Conservation (phyloP, 164 flowering plant species). For the Chloranthus sessilifolius region DNA sequence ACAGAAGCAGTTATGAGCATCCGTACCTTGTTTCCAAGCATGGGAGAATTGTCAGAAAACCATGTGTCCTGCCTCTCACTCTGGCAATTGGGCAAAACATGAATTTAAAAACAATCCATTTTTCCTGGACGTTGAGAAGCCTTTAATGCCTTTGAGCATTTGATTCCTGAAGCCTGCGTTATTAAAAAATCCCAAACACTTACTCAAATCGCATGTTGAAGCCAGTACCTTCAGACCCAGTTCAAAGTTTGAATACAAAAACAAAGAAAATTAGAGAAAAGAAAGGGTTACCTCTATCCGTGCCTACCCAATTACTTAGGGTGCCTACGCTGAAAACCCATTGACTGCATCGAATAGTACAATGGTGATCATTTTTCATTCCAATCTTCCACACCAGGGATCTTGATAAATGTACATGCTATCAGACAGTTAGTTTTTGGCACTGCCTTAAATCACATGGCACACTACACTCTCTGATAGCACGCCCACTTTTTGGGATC, state of each 20-base stretch:
- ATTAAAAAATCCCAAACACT: neutral
- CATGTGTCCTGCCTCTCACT: slow-evolving; percentile 92
- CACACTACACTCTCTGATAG: too few species aligned
- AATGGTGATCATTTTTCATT: too few species aligned
- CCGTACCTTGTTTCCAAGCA: slow-evolving; percentile 52
- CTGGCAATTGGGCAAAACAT: slow-evolving; percentile 95
- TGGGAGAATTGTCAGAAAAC: slow-evolving; percentile 69
- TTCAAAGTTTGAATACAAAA: neutral
- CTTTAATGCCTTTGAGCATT: slow-evolving; percentile 56
- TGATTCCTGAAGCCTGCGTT: slow-evolving; percentile 71
- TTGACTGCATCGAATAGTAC: too few species aligned
- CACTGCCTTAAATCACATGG: too few species aligned
- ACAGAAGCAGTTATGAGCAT: too few species aligned
- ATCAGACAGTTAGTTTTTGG: too few species aligned
- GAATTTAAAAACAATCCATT: slow-evolving; percentile 91
- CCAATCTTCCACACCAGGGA: too few species aligned
- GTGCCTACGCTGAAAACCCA: too few species aligned
- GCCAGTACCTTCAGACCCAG: neutral
- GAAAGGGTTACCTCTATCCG: too few species aligned
- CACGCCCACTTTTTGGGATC: too few species aligned
- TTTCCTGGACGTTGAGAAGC: slow-evolving; percentile 35
- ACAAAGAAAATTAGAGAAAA: neutral
- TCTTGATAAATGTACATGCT: too few species aligned
- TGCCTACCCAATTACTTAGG: too few species aligned
- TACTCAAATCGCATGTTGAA: neutral